Evolutionary conservation across 345 rosid species (phyloP).

Genomic region (Rhizophora mangle): DNA sequence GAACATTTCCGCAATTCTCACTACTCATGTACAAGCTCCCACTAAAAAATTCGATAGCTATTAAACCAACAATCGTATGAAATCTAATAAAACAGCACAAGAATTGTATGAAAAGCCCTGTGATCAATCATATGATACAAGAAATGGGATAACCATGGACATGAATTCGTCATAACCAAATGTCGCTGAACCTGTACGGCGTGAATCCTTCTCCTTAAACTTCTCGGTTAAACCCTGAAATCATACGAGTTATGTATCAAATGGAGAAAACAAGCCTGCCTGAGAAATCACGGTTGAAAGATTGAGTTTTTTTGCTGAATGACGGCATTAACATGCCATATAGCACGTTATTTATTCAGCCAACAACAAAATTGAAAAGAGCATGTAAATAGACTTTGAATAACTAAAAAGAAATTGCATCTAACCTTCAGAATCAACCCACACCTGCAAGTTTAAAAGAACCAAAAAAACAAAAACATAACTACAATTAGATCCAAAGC

Average conservation of each 20-base stretch:
- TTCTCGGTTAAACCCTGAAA: constrained; percentile 67
- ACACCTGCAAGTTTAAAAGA: constrained; percentile 45
- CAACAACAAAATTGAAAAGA: background rate
- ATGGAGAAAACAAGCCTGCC: background rate
- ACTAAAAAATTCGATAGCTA: background rate
- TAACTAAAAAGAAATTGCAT: background rate
- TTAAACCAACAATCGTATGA: background rate
- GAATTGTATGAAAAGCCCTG: background rate
- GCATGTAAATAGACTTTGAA: background rate
- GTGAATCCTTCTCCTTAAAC: constrained; percentile 61
- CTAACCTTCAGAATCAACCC: constrained; percentile 74
- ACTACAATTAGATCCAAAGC: constrained; percentile 2
- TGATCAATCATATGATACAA: constrained; percentile 45
- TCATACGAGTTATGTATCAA: background rate
- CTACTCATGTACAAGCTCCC: background rate
- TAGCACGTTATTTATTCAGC: background rate
- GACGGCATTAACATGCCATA: no score
- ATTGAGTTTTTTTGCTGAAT: background rate
- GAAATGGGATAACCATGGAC: constrained; percentile 59
- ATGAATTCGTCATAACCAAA: constrained; percentile 57
- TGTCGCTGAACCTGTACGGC: constrained; percentile 45
- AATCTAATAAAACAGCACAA: background rate
- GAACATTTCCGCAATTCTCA: background rate
- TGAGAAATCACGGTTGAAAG: background rate
- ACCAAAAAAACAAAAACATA: background rate